Conservation (phyloP, 2,329 filamentous ascomycete species). For the Penicillium sp. region DNA sequence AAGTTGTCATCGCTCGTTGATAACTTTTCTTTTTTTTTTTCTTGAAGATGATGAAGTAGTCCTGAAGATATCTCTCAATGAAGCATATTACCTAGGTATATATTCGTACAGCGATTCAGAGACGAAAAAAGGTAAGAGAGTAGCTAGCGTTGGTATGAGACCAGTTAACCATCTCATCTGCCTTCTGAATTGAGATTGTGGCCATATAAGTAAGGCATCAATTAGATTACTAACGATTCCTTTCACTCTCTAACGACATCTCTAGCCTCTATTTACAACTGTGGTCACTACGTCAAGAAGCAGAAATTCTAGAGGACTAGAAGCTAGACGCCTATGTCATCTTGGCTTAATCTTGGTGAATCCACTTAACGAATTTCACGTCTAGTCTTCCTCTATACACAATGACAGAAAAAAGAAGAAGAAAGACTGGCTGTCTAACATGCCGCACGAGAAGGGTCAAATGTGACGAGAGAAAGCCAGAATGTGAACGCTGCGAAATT, state of each 20-base stretch:
- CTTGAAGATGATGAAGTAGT: too few relatives aligned
- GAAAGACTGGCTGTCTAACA: slow-evolving; percentile 18
- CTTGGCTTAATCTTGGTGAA: not conserved
- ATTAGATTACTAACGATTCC: not conserved
- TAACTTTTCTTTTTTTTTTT: too few relatives aligned
- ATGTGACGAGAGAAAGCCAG: slow-evolving; percentile 18
- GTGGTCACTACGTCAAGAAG: not conserved
- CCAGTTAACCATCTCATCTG: too few relatives aligned
- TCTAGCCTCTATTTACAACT: not conserved
- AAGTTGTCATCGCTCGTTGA: too few relatives aligned
- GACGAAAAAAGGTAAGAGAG: not conserved
- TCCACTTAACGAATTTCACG: too few relatives aligned
- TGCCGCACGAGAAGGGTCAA: slow-evolving; percentile 17
- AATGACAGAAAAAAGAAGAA: slow-evolving; percentile 4
- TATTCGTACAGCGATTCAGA: too few relatives aligned
- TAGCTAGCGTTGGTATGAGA: not conserved
- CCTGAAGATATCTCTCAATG: too few relatives aligned
- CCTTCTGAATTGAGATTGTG: too few relatives aligned
- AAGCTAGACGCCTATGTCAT: not conserved
- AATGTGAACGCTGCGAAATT: slow-evolving; percentile 13
- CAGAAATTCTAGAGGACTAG: not conserved
- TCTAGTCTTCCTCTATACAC: not conserved
- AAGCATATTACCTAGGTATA: too few relatives aligned
- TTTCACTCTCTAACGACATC: too few relatives aligned
- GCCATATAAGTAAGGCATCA: not conserved